Evolutionary conservation across 2,329 filamentous ascomycete genomes (phyloP), one percentile per base, ranked within the genome.

Genomic region (Coniochaeta prunicola): DNA sequence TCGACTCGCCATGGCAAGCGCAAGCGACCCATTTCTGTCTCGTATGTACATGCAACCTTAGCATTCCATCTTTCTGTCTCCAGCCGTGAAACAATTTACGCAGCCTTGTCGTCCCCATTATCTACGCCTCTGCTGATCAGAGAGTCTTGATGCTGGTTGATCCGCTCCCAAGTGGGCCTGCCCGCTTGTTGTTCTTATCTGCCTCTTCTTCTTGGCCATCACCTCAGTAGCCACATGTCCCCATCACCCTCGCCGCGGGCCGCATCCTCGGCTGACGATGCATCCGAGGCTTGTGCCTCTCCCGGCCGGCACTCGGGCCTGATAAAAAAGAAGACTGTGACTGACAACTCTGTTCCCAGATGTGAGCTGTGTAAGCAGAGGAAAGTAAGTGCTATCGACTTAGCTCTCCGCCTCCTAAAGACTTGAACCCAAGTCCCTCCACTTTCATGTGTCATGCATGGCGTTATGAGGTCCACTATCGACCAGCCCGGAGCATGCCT

Each of bases 351-450:
- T 12, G 63, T 71, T 53, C 67, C 68, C 72, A 88, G 85, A 67
- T 88, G 90, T 69, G 90, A 92, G 74, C 80, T 89, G 57, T 91
- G 89, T 77, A 92, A 92, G 73, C 86, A 89, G 71, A 79, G 90
- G 76, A 93, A 92, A 79, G 89, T 91, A 74, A 58, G 71, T 67
- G 40, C 38, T 61, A 6, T 34, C 53, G n/a, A 54, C 13, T 31
- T 54, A 24, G 15, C 12, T 21, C 9, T n/a, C 15, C 10, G 19
- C 40, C 40, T 45, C 17, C 4, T 45, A 21, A 45, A 24, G 40
- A 45, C n/a, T 24, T 5, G 10, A 24, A 45, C 21, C n/a, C 19
- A 24, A 17, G 19, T 50, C 15, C 13, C 13, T 17, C 10, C 12
- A 6, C n/a, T 9, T 26, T 26, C 45, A 2, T 26, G 26, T 50